Evolutionary conservation across 2,329 filamentous ascomycete species (phyloP).

Genomic region (Didymella exigua): DNA sequence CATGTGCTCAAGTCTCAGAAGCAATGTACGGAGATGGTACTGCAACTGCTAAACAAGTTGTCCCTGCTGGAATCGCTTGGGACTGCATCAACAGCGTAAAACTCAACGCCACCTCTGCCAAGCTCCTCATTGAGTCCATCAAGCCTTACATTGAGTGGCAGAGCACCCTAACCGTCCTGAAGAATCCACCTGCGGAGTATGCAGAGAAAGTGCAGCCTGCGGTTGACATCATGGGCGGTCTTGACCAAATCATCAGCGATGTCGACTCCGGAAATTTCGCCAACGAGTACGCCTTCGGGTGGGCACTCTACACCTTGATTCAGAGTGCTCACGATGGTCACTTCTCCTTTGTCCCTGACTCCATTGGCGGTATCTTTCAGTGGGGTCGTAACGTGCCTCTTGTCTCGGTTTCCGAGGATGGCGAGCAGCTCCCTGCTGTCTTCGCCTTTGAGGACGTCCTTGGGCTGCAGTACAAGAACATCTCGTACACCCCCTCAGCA

Average conservation of each 20-base stretch:
- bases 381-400: conserved; percentile 57
- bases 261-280: conserved; percentile 46
- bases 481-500: conserved; percentile 55
- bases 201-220: conserved; percentile 53
- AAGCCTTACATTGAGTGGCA: conserved; percentile 55
- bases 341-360: conserved; percentile 61
- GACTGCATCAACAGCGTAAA: conserved; percentile 54
- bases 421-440: conserved; percentile 62
- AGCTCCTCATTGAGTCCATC: conserved; percentile 48
- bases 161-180: conserved; percentile 52
- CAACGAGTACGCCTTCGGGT: conserved; percentile 54
- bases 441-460: conserved; percentile 59
- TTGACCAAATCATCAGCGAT: conserved; percentile 48
- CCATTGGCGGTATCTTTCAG: conserved; percentile 57
- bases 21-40: conserved; percentile 33
- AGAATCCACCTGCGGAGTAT: conserved; percentile 54
- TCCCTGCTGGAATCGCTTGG: conserved; percentile 53
- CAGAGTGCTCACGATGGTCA: conserved; percentile 69
- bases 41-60: conserved; percentile 23
- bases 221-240: conserved; percentile 51
- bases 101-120: conserved; percentile 51
- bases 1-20: conserved; percentile 44
- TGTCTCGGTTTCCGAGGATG: conserved; percentile 67
- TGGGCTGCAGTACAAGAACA: conserved; percentile 51
- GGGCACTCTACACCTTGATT: conserved; percentile 60